phyloP scores from a whole-genome alignment of 2,329 filamentous ascomycete species.

The Scedosporium aurantiacum region DNA sequence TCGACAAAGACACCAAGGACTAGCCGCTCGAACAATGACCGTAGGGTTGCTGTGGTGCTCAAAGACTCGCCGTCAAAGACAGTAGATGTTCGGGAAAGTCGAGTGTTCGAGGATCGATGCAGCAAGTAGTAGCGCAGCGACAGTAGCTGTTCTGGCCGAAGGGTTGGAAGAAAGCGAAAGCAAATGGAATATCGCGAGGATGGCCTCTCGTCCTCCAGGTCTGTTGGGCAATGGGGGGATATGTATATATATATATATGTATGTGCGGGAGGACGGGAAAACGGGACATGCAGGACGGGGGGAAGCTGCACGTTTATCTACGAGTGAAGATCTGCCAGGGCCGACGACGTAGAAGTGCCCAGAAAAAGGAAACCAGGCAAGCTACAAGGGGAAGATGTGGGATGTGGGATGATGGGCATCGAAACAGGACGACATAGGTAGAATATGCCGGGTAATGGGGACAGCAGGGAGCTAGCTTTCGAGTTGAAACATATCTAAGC shows the following conservation, averaged over 20 bases:
- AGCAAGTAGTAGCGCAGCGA: too few species aligned
- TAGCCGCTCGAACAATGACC: background rate
- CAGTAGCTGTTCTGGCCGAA: background rate
- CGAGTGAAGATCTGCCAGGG: background rate
- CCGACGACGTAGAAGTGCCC: background rate
- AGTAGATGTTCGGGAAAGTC: background rate
- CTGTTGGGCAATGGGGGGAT: background rate
- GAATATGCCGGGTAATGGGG: background rate
- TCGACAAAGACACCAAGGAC: background rate
- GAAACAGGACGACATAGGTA: background rate
- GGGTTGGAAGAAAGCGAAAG: background rate
- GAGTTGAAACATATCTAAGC: background rate
- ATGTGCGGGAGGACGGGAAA: background rate
- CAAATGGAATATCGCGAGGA: background rate
- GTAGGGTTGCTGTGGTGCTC: background rate
- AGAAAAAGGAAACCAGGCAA: background rate
- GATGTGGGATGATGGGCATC: background rate
- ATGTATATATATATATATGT: background rate
- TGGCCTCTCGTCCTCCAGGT: background rate
- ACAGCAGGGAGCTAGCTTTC: background rate
- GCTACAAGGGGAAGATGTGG: background rate
- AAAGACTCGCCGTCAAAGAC: background rate
- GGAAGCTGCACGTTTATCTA: conserved; percentile 3
- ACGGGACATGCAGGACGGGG: conserved; percentile 2
- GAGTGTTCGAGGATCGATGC: background rate